Base-by-base conservation (phyloP, 2,329 filamentous ascomycete genomes). In the Cladophialophora carrionii region DNA sequence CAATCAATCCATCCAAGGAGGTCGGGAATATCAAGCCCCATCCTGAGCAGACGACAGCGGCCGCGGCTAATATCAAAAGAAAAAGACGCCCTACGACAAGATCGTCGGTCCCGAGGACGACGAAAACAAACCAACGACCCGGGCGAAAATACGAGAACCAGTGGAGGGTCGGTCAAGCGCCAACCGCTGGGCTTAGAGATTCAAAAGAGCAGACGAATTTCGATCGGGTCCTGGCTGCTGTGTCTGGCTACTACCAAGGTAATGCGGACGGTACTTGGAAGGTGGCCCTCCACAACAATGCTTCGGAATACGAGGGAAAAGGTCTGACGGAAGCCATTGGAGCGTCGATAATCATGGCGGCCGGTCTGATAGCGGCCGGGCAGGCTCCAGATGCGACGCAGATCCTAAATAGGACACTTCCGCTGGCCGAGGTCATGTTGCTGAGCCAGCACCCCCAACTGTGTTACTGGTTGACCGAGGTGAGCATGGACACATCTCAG, bases 11-110 rank as follows among this genome's bases (percentile, higher is more conserved):
- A 32, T 24, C 26, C 10, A 49, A 29, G 46, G 22, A 29, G 46
- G 41, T 4, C 17, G 26, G 48, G 20, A 12, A 22, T 9, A 22
- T 37, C 3, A 29, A 52, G 12, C n/a, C 4, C n/a, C 20, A 29
- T 22, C 24, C 0, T 37, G 48, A 20, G 12, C 3, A 41, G 31
- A 37, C 46, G 10, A 12, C 48, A 24, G 48, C 20, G 34, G 20
- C 14, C 8, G 34, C 52, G 1, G 51, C 43, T 3, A 83, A 86
- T 67, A 81, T 80, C 70, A 93, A 93, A 81, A 83, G 83, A 65
- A 83, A 88, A 72, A 83, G 88, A 59, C 84, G 87, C 71, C 81
- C 85, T 61, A 46, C 20, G 17, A 17, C 57, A 37, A 31, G 49
- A 10, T 12, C 20, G 20, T 17, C 34, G 29, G 31, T 14, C 3